Percentiles rank a stretch among this genome's conserved stretches.
phyloP scores from a whole-genome alignment of 257 asterid species.

The Jacaranda copaia region DNA sequence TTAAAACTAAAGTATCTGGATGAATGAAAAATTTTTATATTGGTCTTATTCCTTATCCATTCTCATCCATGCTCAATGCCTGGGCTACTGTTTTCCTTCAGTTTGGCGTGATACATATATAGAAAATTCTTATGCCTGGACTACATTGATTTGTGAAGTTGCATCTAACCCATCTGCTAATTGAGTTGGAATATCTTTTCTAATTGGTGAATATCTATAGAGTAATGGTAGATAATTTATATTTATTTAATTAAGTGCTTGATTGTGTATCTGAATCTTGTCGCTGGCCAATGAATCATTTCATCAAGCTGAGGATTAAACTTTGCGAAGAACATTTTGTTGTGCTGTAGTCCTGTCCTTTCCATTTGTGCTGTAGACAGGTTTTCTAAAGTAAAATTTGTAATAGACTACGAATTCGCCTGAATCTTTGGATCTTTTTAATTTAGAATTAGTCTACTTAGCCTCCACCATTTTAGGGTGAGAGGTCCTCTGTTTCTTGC shows the following conservation, averaged over 20 bases:
- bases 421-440: constrained; percentile 39
- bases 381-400: constrained; percentile 10
- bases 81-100: too few relatives aligned
- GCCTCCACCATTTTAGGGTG: constrained; percentile 30
- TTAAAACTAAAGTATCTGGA: too few relatives aligned
- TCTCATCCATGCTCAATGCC: neutral
- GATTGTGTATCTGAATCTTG: neutral
- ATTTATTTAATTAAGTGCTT: neutral
- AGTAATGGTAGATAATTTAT: neutral
- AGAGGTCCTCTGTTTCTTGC: constrained; percentile 4
- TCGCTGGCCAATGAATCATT: neutral
- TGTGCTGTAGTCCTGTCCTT: neutral
- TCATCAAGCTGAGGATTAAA: neutral
- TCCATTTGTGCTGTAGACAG: neutral
- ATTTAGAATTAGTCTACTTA: constrained; percentile 39
- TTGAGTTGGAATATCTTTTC: neutral
- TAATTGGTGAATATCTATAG: neutral
- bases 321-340: neutral
- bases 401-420: constrained; percentile 20
- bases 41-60: neutral
- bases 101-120: too few relatives aligned
- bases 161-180: too few relatives aligned
- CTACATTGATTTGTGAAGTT: too few relatives aligned
- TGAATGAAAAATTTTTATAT: neutral
- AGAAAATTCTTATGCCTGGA: too few relatives aligned